Evolutionary conservation across 2,329 filamentous ascomycete species (phyloP), one percentile per base, ranked within the genome.

Genomic region (Albophoma yamanashiensis): DNA sequence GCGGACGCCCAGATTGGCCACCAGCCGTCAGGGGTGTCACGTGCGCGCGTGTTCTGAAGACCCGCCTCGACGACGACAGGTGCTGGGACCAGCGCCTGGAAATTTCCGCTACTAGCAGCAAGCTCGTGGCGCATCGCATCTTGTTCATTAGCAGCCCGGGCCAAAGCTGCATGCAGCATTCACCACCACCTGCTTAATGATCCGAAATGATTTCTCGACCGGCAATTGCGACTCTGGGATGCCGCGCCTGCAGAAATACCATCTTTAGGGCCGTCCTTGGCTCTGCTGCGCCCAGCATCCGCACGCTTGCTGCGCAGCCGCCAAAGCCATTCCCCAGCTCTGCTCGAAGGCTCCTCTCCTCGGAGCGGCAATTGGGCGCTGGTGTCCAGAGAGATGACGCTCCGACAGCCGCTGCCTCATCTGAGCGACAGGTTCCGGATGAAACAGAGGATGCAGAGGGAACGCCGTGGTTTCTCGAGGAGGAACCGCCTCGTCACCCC

Each of bases 391-490:
- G 15, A 63, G 59, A 59, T 57, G 59, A 64, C 8, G 22, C 63
- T 3, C 58, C 52, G 39, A 50, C 40, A 39, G 62, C 66, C 22
- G 70, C 69, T 36, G 58, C 57, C 1, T 39, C 56, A 22, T 61
- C 66, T 22, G 47, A 63, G 20, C 39, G 56, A 8, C 60, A 61
- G 15, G 61, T 64, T 15, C 11, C 34, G 27, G 14, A 55, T 2
- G 59, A 70, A 6, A 65, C 72, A 7, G 67, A 73, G 1, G 53
- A 69, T 12, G 67, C 85, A 9, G 67, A 73, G 4, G 59, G 70
- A 15, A 73, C 85, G 9, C 90, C 90, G 7, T 97, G 94, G 94
- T 97, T 97, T 73, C 84, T 96, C 36, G 86, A 94, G 69, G 85
- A 89, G 65, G 82, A 90, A 50, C 76, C 82, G 1, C 82, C 83